phyloP scores from a whole-genome alignment of 1,284 basidiomycete genomes.

The Boletus sp. region DNA sequence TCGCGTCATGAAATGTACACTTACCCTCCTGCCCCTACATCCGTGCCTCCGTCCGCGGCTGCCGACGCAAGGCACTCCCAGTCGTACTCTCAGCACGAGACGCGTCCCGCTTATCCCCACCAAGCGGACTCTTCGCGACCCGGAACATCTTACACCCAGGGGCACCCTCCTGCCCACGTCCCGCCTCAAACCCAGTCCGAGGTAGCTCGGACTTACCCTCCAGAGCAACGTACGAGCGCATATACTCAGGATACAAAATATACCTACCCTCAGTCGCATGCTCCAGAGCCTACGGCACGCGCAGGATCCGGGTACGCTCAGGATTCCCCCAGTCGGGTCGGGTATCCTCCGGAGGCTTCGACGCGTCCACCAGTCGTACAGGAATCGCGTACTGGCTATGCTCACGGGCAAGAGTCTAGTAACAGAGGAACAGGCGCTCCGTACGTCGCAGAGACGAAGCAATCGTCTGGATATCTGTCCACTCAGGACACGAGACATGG shows the following conservation, averaged over 20 bases:
- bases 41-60: slow-evolving; percentile 17
- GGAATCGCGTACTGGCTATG: slow-evolving; percentile 22
- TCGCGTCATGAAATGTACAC: slow-evolving; percentile 31
- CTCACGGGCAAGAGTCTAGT: slow-evolving; percentile 20
- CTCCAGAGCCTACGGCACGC: slow-evolving; percentile 19
- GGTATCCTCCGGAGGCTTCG: slow-evolving; percentile 19
- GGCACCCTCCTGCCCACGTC: slow-evolving; percentile 15
- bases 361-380: slow-evolving; percentile 21
- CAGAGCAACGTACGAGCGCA: slow-evolving; percentile 22
- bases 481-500: slow-evolving; percentile 24
- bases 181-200: slow-evolving; percentile 20
- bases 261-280: slow-evolving; percentile 23
- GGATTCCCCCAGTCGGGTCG: slow-evolving; percentile 15
- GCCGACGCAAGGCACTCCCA: slow-evolving; percentile 26
- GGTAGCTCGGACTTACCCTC: slow-evolving; percentile 18
- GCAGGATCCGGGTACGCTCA: slow-evolving; percentile 13
- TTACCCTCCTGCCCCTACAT: slow-evolving; percentile 14
- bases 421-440: slow-evolving; percentile 3
- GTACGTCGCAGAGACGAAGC: slow-evolving; percentile 25
- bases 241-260: slow-evolving; percentile 29
- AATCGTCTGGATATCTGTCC: slow-evolving; percentile 21
- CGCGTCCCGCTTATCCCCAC: slow-evolving; percentile 22
- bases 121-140: slow-evolving; percentile 25
- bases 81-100: slow-evolving; percentile 25
- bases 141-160: slow-evolving; percentile 23